Conservation (phyloP, 2,329 filamentous ascomycete species). For the Fusarium pininemorale region DNA sequence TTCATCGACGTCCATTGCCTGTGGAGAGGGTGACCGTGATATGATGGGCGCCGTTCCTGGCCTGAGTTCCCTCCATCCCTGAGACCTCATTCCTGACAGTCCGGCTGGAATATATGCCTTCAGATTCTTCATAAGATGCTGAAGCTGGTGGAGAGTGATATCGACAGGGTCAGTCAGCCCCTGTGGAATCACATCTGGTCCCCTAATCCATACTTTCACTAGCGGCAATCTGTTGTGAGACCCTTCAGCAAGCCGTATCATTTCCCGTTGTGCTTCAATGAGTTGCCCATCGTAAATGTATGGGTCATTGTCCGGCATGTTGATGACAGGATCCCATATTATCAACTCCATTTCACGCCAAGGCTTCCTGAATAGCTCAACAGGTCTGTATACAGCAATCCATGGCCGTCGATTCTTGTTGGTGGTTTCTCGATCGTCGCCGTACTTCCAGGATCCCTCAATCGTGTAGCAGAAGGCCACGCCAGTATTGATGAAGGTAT, state of each 20-base stretch:
- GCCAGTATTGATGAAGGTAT: constrained; percentile 32
- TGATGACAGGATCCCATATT: constrained; percentile 60
- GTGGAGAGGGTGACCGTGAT: neutral
- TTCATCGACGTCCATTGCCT: constrained; percentile 35
- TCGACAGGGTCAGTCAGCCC: constrained; percentile 51
- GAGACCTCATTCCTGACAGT: constrained; percentile 37
- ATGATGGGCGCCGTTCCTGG: constrained; percentile 1
- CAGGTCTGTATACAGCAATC: constrained; percentile 59
- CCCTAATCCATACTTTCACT: constrained; percentile 57
- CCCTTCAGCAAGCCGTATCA: constrained; percentile 51
- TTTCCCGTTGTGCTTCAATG: constrained; percentile 54
- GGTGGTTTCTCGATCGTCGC: constrained; percentile 18
- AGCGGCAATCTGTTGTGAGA: constrained; percentile 45
- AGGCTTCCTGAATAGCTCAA: constrained; percentile 47
- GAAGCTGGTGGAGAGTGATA: constrained; percentile 52
- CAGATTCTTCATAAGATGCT: constrained; percentile 45
- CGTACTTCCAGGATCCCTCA: constrained; percentile 49
- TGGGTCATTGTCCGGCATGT: constrained; percentile 32
- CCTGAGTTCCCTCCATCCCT: constrained; percentile 52
- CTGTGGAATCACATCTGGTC: constrained; percentile 39
- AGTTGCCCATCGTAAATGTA: constrained; percentile 49
- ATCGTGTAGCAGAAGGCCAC: constrained; percentile 62
- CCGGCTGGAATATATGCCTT: constrained; percentile 50
- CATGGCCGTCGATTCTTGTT: constrained; percentile 56
- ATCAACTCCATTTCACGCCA: constrained; percentile 57